Base-by-base conservation (phyloP, 305 asterid genomes). In the Coffea humblotiana region DNA sequence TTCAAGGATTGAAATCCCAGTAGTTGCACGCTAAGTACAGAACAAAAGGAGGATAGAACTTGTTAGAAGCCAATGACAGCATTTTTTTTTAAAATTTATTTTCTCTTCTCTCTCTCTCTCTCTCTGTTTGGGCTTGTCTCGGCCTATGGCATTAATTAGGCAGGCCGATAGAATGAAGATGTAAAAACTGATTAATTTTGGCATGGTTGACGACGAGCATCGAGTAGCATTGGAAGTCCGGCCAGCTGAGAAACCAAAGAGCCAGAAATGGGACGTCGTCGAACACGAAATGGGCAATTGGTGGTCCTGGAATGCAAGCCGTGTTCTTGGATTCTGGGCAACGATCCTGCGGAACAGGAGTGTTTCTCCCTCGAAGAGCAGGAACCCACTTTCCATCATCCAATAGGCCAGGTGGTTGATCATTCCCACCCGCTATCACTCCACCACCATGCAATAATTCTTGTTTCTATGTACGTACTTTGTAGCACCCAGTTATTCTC, bases 251-350 rank as follows among this genome's bases (percentile, higher is more conserved):
- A 49, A 16, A 73, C n/a, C 84, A 81, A 35, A 84, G 80, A 71
- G 66, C 73, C 15, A 58, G 79, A 75, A 66, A 79, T 60, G 74
- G 74, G 25, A 35, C 79, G 40, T 40, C 43, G 32, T 32, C 32
- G 32, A 73, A 77, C 49, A 51, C 60, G 4, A 71, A 74, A 14
- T 29, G 32, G 51, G 74, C 81, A 25, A 49, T 77, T 4, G 83
- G 80, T n/a, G 89, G 88, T 51, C 81, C 83, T 18, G 85, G 86
- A 78, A 85, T 92, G 97, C 96, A 89, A 79, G 97, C 94, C 8
- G 74, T 91, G 18, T 92, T 92, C 66, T 77, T 92, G 64, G 90
- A 88, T 85, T 83, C 92, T 1, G 84, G 83, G 51, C 76, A 43
- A 67, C 82, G 71, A 78, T 75, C 87, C 52, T 56, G 83, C 40